Evolutionary conservation across 345 rosid genomes (phyloP).

Genomic region (Boechera retrofracta): DNA sequence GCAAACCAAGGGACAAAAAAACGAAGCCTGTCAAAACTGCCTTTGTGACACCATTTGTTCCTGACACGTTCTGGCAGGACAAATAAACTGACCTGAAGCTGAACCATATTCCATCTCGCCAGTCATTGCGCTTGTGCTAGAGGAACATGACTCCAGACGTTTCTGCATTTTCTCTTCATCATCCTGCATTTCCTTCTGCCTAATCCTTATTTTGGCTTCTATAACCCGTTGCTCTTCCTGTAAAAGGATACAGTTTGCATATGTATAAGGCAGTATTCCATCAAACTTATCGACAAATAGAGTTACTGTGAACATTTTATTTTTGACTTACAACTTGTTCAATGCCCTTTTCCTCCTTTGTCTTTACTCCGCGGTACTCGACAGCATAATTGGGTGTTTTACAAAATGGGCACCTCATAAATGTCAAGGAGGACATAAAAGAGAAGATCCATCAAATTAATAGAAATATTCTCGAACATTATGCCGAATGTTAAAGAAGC

Average conservation of each 20-base stretch:
- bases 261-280: neutral
- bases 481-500: neutral
- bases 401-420: constrained; percentile 90
- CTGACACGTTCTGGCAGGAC: constrained; percentile 14
- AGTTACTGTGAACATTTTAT: constrained; percentile 10
- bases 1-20: constrained; percentile 28
- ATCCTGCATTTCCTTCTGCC: constrained; percentile 85
- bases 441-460: neutral
- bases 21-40: constrained; percentile 7
- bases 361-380: constrained; percentile 88
- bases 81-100: constrained; percentile 52
- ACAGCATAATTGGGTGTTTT: constrained; percentile 96
- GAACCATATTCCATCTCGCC: constrained; percentile 64
- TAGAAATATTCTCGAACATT: neutral
- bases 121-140: constrained; percentile 55
- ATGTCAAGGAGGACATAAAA: constrained; percentile 58
- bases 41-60: neutral
- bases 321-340: constrained; percentile 84
- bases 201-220: constrained; percentile 93
- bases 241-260: constrained; percentile 5
- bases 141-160: constrained; percentile 71
- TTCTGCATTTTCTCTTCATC: constrained; percentile 87
- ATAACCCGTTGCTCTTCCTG: constrained; percentile 98
- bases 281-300: neutral
- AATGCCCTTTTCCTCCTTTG: constrained; percentile 95